Evolutionary conservation across 495 filamentous ascomycete genomes (phyloP).

Genomic region (Neurospora sp.): DNA sequence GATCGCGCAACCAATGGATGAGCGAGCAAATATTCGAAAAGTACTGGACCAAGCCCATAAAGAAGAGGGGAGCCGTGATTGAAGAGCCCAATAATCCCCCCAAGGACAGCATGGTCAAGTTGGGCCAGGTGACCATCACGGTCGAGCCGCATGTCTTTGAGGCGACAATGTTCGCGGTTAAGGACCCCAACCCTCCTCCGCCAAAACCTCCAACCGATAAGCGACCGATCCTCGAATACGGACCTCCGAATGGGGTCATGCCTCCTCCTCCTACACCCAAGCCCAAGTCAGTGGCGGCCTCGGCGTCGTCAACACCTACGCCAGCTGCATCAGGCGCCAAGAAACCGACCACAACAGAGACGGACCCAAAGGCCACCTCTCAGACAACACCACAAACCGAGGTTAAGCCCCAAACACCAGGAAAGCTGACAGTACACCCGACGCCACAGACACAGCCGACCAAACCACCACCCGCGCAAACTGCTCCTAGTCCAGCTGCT

Average conservation of each 20-base stretch:
- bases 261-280: conserved; percentile 42
- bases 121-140: conserved; percentile 70
- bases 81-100: conserved; percentile 67
- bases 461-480: conserved; percentile 17
- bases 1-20: conserved; percentile 84
- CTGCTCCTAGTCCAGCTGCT: conserved; percentile 20
- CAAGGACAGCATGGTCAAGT: conserved; percentile 75
- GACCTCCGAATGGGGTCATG: conserved; percentile 49
- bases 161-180: conserved; percentile 74
- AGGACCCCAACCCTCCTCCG: conserved; percentile 47
- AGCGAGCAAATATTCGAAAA: conserved; percentile 81
- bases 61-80: conserved; percentile 62
- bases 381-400: conserved; percentile 3
- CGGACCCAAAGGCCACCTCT: conserved; percentile 12
- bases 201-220: conserved; percentile 20
- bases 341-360: conserved; percentile 7
- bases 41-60: conserved; percentile 87
- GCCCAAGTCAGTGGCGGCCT: conserved; percentile 12
- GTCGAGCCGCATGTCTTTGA: conserved; percentile 91
- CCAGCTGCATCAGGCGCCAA: conserved; percentile 8
- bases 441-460: conserved; percentile 10
- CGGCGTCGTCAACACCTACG: conserved; percentile 8
- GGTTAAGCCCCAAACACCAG: conserved; percentile 2
- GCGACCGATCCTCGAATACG: conserved; percentile 63
- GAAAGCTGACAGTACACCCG: neutral